These are phyloP conservation scores for Ophiostoma montium DNA, from an alignment of 2,329 filamentous ascomycete genomes.

Conservation along the genomic window DNA sequence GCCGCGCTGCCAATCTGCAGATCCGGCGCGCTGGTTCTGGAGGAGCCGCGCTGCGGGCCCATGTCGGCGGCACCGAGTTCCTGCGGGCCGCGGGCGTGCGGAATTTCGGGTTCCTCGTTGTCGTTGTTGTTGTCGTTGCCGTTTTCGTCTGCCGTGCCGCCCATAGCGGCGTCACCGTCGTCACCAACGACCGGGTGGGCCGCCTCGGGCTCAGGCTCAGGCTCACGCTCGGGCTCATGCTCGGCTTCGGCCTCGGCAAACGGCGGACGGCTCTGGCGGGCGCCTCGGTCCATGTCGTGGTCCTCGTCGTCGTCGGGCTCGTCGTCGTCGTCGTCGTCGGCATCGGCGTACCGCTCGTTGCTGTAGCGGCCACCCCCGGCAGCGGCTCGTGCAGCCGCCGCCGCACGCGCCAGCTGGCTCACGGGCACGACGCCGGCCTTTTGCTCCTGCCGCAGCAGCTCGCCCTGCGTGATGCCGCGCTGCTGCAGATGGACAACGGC, in stretches of 20 bases:
- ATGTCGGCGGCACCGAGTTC: slow-evolving; percentile 77
- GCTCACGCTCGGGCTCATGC: too few species aligned
- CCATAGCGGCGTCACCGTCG: slow-evolving; percentile 12
- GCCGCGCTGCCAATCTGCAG: slow-evolving; percentile 15
- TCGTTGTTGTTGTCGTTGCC: slow-evolving; percentile 12
- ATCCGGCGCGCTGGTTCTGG: slow-evolving; percentile 16
- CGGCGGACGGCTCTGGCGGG: neutral
- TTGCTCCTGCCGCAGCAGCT: slow-evolving; percentile 76
- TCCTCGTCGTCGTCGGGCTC: slow-evolving; percentile 3
- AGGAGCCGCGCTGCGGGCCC: slow-evolving; percentile 49
- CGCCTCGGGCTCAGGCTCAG: too few species aligned
- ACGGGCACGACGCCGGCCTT: slow-evolving; percentile 64
- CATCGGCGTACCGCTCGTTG: neutral
- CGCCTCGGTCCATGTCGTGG: slow-evolving; percentile 5
- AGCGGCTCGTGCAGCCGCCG: slow-evolving; percentile 16
- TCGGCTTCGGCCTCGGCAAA: neutral
- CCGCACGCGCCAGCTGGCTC: slow-evolving; percentile 38
- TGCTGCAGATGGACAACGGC: slow-evolving; percentile 13
- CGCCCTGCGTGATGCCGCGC: slow-evolving; percentile 63
- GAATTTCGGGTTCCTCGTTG: slow-evolving; percentile 44
- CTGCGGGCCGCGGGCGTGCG: slow-evolving; percentile 73
- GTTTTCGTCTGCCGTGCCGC: neutral
- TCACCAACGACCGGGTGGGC: too few species aligned
- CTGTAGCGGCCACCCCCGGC: slow-evolving; percentile 1
- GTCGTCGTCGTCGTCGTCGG: slow-evolving; percentile 3